Evolutionary conservation across 106 monocot species (phyloP), one percentile per base, ranked within the genome.

Genomic region (Triglochin maritima): DNA sequence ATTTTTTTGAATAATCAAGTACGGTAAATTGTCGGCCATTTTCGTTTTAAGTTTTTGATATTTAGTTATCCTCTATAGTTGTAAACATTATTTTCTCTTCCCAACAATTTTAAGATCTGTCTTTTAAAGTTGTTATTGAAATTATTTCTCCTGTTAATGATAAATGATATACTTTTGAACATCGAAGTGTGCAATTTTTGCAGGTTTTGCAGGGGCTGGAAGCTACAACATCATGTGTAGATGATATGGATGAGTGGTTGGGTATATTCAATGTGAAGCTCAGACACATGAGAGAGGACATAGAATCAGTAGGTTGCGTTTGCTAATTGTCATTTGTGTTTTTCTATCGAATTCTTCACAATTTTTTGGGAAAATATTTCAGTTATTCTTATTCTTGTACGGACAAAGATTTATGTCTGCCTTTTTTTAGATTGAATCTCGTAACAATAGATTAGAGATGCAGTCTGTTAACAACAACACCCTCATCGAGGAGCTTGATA

Each of bases 191-290:
- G 29, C 17, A 50, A 17, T 16, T 69, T 64, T 17, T 75, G 66
- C 81, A 99, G 98, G 84, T 99, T 66, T 74, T 99, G 60, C 82
- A 84, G 66, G 86, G 98, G 62, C 63, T 99, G 69, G 98, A 92
- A 69, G 72, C 76, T 59, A 84, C 92, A 64, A 71, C 71, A 59
- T 63, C 65, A 52, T 84, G 84, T 69, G 88, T 99, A 57, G 98
- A 99, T 66, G 98, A 99, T 75, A 86, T 99, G 84, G 98, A 99
- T 77, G 92, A 99, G 69, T 99, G 98, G 98, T 69, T 99, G n/a
- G 73, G 82, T 1, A 99, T 89, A 56, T 98, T 99, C 64, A 99
- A 99, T 79, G 74, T 86, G 59, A 99, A 99, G 53, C 91, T 99
- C 49, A 84, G 92, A 70, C 98, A 92, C 74, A 99, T 99, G 98